These are phyloP conservation scores for Datura wrightii DNA, from an alignment of 257 asterid species.

Conservation along the genomic window DNA sequence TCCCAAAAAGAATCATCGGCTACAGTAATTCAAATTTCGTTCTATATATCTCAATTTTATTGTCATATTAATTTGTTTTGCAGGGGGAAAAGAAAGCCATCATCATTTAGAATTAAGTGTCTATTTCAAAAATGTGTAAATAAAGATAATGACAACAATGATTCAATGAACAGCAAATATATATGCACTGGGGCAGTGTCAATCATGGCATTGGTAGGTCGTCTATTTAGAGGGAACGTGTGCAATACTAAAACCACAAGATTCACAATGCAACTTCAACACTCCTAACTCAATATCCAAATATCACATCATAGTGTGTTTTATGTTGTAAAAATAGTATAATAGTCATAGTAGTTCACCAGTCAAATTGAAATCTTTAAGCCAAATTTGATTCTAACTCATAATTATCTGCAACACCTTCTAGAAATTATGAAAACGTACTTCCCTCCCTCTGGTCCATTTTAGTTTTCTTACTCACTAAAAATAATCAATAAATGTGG, in stretches of 20 bases:
- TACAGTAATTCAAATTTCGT: neutral
- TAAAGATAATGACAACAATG: neutral
- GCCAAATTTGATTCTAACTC: neutral
- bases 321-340: neutral
- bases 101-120: neutral
- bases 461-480: no score
- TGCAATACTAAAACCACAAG: slow-evolving; percentile 17
- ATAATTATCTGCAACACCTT: neutral
- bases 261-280: slow-evolving; percentile 3
- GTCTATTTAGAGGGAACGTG: neutral
- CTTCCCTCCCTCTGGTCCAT: no score
- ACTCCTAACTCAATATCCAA: slow-evolving; percentile 1
- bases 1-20: neutral
- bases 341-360: neutral
- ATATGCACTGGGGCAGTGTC: neutral
- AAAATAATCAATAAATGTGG: no score
- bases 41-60: neutral
- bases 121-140: neutral
- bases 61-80: neutral
- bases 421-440: neutral
- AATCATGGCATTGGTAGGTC: neutral
- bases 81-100: neutral
- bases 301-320: slow-evolving; percentile 15
- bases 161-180: neutral
- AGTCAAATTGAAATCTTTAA: neutral